Base-by-base conservation (phyloP, 2,329 filamentous ascomycete genomes). In the Metarhizium sp. region DNA sequence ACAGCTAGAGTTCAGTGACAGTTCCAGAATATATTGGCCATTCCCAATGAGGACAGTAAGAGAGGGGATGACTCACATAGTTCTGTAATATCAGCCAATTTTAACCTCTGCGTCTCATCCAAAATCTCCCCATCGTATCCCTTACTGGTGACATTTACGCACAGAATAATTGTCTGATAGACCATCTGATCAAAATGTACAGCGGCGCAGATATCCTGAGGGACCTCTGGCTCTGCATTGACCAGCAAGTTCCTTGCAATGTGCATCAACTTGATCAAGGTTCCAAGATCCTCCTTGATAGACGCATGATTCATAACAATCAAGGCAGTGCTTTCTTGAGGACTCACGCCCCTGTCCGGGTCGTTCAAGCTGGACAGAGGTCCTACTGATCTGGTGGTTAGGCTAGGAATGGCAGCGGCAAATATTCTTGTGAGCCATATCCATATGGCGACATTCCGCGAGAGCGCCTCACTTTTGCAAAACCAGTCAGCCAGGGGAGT, bases 241-340 rank as follows among this genome's bases (percentile, higher is more conserved):
- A 85, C 83, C 29, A 86, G 73, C 58, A 86, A 72, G 59, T 86
- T 86, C 51, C 83, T 72, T 1, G 82, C 81, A 63, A 86, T 84
- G 58, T 85, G 81, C 79, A 86, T 81, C 56, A 86, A 71, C 69
- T 84, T 85, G 72, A 85, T 85, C 53, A 86, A 72, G 56, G 82
- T 78, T 53, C 80, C 78, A 55, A 86, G 68, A 56, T 86, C 82
- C 57, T 85, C 81, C 62, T 83, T 82, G 57, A 86, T 74, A 30
- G 74, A 73, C 6, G 73, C 74, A 62, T 84, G 81, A 65, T 86
- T 84, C 69, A 81, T 81, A 40, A 84, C 75, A 57, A 86, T 85
- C 42, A 86, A 70, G 16, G 78, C 75, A 1, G 81, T 84, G 66
- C 80, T 83, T 66, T 86, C 82, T 40, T 81, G 78, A 2, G 80